These are phyloP conservation scores for Plectosphaerella sp. DNA, from an alignment of 2,329 filamentous ascomycete species.

Conservation along the genomic window DNA sequence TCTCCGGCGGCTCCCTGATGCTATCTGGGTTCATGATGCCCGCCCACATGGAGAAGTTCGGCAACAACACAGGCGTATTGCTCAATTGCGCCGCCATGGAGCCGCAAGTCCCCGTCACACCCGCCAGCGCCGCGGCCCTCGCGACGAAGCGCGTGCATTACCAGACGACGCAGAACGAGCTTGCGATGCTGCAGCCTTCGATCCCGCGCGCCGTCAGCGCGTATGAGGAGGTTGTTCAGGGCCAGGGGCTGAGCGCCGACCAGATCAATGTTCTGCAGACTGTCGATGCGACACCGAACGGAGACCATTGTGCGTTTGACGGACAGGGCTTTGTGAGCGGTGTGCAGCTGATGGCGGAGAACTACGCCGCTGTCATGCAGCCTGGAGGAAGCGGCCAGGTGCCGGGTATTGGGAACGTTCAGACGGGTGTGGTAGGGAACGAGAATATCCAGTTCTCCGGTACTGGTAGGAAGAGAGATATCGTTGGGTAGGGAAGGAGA, in stretches of 20 bases:
- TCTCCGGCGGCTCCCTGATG: conserved; percentile 49
- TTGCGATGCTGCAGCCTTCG: conserved; percentile 39
- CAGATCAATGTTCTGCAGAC: conserved; percentile 50
- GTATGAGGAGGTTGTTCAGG: conserved; percentile 42
- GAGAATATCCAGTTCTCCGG: conserved; percentile 37
- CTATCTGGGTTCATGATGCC: conserved; percentile 56
- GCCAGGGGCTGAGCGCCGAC: conserved; percentile 34
- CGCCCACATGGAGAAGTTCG: conserved; percentile 45
- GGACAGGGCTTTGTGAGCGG: conserved; percentile 48
- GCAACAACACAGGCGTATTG: conserved; percentile 42
- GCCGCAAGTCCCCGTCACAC: conserved; percentile 47
- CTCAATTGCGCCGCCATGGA: conserved; percentile 51
- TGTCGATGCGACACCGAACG: conserved; percentile 49
- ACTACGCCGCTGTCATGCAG: conserved; percentile 48
- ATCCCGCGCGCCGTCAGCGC: conserved; percentile 47
- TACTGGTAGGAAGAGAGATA: conserved; percentile 3
- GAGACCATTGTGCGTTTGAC: conserved; percentile 57
- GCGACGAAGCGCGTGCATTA: conserved; percentile 48
- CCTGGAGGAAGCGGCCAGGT: conserved; percentile 43
- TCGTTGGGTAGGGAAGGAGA: conserved; percentile 7
- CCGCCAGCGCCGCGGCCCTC: conserved; percentile 33
- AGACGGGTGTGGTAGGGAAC: conserved; percentile 43
- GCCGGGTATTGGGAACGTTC: conserved; percentile 41
- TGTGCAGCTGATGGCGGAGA: conserved; percentile 51
- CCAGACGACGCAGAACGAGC: conserved; percentile 49